Conservation (phyloP, 75 land plant species). For the Pseudotsuga menziesii region DNA sequence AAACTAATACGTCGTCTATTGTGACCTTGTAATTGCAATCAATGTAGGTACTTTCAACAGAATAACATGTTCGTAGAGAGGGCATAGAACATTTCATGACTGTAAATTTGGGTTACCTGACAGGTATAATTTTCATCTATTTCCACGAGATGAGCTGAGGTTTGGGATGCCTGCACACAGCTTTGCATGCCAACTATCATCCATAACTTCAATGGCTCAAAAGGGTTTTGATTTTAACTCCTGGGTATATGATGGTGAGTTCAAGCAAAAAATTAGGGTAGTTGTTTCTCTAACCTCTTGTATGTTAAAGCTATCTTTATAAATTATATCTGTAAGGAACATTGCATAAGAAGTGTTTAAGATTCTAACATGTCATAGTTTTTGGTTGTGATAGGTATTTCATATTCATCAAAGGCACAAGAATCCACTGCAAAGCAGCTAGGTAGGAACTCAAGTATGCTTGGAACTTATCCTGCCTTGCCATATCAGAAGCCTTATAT, state of each 20-base stretch:
- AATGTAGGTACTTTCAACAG: neutral
- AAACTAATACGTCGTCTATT: neutral
- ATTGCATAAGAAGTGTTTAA: neutral
- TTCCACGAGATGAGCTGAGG: constrained; percentile 69
- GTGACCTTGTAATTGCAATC: neutral
- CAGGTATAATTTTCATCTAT: constrained; percentile 86
- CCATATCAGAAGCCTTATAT: constrained; percentile 22
- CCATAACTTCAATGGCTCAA: constrained; percentile 63
- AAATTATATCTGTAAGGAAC: neutral
- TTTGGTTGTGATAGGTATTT: constrained; percentile 46
- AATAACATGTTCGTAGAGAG: neutral
- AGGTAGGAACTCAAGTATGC: constrained; percentile 18
- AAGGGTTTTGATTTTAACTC: constrained; percentile 81
- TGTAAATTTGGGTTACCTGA: constrained; percentile 11
- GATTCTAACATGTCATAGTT: neutral
- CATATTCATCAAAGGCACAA: constrained; percentile 78
- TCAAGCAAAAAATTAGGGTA: neutral
- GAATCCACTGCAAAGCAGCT: constrained; percentile 38
- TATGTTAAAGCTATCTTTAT: neutral
- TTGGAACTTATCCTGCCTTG: constrained; percentile 7
- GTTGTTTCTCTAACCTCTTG: neutral
- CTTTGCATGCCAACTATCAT: constrained; percentile 70
- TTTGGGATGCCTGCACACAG: constrained; percentile 59
- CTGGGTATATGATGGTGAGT: constrained; percentile 72
- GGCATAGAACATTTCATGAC: neutral